Evolutionary conservation across 805 yeast genomes (phyloP).

Genomic region (Schizosaccharomyces octosporus): DNA sequence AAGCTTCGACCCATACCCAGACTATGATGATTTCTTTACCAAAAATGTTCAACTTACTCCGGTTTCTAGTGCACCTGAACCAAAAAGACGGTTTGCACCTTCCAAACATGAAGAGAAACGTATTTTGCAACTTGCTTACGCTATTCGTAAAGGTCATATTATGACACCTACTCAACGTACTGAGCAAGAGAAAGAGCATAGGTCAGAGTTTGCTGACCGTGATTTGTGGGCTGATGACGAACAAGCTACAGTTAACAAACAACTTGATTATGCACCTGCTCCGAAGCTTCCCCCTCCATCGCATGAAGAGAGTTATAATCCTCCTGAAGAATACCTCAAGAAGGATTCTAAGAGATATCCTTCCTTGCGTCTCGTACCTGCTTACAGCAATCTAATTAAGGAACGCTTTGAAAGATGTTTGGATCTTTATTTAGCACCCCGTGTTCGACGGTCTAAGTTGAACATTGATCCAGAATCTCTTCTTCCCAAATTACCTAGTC

Average conservation of each 20-base stretch:
- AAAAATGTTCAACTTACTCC: conserved; percentile 71
- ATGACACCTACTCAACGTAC: conserved; percentile 28
- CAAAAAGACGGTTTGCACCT: conserved; percentile 88
- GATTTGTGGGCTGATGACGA: conserved; percentile 59
- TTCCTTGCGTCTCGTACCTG: conserved; percentile 79
- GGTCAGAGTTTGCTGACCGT: conserved; percentile 21
- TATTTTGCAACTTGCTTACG: conserved; percentile 85
- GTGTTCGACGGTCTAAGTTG: conserved; percentile 72
- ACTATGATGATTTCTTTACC: conserved; percentile 88
- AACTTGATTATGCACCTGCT: conserved; percentile 77
- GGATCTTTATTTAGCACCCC: conserved; percentile 85
- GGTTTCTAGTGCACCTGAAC: conserved; percentile 80
- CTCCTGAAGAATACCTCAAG: conserved; percentile 81
- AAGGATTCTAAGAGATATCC: conserved; percentile 58
- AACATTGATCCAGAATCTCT: conserved; percentile 89
- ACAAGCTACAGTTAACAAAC: conserved; percentile 24
- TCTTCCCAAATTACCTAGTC: conserved; percentile 89
- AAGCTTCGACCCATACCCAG: conserved; percentile 65
- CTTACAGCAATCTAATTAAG: conserved; percentile 59
- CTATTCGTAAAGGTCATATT: conserved; percentile 88
- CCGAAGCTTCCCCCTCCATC: conserved; percentile 93
- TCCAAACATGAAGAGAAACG: conserved; percentile 91
- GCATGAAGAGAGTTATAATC: conserved; percentile 86
- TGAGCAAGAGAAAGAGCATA: conserved; percentile 24
- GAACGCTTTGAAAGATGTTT: conserved; percentile 85